These are phyloP conservation scores for Rhodotorula mucilaginosa DNA, from an alignment of 1,284 basidiomycete genomes.

Conservation along the genomic window DNA sequence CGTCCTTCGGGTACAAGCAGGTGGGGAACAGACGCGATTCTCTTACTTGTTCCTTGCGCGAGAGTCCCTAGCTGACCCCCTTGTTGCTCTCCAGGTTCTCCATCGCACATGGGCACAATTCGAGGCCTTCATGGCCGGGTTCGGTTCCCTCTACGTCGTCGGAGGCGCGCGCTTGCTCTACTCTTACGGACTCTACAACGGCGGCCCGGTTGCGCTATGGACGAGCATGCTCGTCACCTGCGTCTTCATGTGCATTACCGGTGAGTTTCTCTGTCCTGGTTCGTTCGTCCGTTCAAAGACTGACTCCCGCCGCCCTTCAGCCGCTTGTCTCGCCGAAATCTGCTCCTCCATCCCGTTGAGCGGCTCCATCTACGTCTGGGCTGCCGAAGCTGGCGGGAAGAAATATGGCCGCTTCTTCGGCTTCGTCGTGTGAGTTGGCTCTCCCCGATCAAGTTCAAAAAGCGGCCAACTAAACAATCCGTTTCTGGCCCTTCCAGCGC, in stretches of 20 bases:
- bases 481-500: background rate
- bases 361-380: conserved; percentile 87
- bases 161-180: conserved; percentile 67
- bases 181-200: conserved; percentile 75
- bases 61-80: background rate
- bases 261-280: background rate
- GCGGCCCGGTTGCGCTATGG: conserved; percentile 80
- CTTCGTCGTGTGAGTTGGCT: conserved; percentile 64
- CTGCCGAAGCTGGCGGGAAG: conserved; percentile 78
- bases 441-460: conserved; percentile 34
- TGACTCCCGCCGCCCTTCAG: conserved; percentile 44
- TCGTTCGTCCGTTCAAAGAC: background rate
- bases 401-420: conserved; percentile 78
- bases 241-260: conserved; percentile 75
- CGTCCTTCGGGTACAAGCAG: conserved; percentile 74
- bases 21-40: conserved; percentile 51
- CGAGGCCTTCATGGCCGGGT: conserved; percentile 79
- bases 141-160: conserved; percentile 79
- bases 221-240: conserved; percentile 72
- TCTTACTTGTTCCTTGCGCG: background rate
- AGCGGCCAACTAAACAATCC: background rate
- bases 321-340: conserved; percentile 71
- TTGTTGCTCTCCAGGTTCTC: conserved; percentile 50
- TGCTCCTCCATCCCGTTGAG: conserved; percentile 52
- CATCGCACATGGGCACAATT: conserved; percentile 75